These are phyloP conservation scores for Bruguiera hainesii DNA, from an alignment of 441 rosid genomes.

Conservation along the genomic window DNA sequence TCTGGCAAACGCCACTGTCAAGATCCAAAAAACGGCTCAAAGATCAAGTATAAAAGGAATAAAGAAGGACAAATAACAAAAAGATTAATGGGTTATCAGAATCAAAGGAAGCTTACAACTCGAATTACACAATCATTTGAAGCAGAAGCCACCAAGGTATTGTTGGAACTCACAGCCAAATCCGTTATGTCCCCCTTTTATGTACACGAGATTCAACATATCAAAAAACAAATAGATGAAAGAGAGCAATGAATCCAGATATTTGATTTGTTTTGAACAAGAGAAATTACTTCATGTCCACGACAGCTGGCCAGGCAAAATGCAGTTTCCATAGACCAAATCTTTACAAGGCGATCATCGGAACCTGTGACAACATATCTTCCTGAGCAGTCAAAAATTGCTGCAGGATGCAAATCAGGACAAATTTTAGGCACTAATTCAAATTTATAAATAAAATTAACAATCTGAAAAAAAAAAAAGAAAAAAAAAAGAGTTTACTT, in stretches of 20 bases:
- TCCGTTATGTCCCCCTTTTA: conserved; percentile 98
- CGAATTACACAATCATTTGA: conserved; percentile 96
- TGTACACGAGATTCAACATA: conserved; percentile 22
- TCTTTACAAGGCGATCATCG: conserved; percentile 98
- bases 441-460: no score
- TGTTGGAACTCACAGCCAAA: conserved; percentile 97
- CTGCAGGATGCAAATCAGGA: conserved; percentile 52
- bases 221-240: no score
- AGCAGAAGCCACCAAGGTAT: conserved; percentile 89
- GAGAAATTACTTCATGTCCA: conserved; percentile 93
- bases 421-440: conserved; percentile 8
- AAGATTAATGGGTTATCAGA: neutral
- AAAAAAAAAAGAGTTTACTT: no score
- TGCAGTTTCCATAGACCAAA: conserved; percentile 99
- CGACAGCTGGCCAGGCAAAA: conserved; percentile 99
- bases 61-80: conserved; percentile 18
- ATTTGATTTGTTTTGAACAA: conserved; percentile 8
- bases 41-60: conserved; percentile 11
- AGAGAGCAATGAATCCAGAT: no score
- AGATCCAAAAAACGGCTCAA: conserved; percentile 28
- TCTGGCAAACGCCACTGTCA: conserved; percentile 99
- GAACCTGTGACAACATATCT: conserved; percentile 98
- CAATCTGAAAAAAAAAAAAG: no score
- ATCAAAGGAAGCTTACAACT: conserved; percentile 59
- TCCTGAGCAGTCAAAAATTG: conserved; percentile 93